Evolutionary conservation across 495 filamentous ascomycete species (phyloP).

Genomic region (Podospora sp.): DNA sequence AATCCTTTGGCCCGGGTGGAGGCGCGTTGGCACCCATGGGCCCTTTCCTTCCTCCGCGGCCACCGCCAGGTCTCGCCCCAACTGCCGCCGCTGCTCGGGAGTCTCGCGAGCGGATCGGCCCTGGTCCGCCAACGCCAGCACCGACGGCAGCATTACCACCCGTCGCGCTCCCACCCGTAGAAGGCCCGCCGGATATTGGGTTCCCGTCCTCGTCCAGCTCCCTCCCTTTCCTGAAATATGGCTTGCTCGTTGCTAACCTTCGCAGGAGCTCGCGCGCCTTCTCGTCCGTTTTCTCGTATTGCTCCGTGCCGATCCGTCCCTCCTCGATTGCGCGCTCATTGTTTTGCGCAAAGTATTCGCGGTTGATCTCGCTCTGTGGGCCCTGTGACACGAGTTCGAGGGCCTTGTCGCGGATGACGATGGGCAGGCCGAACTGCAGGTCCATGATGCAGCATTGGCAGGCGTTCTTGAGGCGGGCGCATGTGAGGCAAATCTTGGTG

Average conservation of each 20-base stretch:
- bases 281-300: slow-evolving; percentile 96
- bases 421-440: slow-evolving; percentile 90
- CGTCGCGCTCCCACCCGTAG: slow-evolving; percentile 42
- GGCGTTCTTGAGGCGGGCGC: slow-evolving; percentile 92
- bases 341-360: slow-evolving; percentile 96
- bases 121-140: slow-evolving; percentile 53
- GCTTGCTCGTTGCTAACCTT: slow-evolving; percentile 85
- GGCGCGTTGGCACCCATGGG: slow-evolving; percentile 67
- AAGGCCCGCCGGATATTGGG: slow-evolving; percentile 38
- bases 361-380: slow-evolving; percentile 85
- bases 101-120: slow-evolving; percentile 71
- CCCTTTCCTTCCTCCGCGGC: slow-evolving; percentile 51
- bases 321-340: slow-evolving; percentile 95
- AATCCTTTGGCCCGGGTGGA: slow-evolving; percentile 79
- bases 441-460: slow-evolving; percentile 99
- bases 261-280: slow-evolving; percentile 88
- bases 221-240: slow-evolving; percentile 86
- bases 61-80: slow-evolving; percentile 42
- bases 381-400: slow-evolving; percentile 96
- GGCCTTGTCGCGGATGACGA: slow-evolving; percentile 92
- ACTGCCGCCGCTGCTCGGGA: slow-evolving; percentile 53
- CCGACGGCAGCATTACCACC: slow-evolving; percentile 51
- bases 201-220: slow-evolving; percentile 61
- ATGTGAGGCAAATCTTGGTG: slow-evolving; percentile 92
- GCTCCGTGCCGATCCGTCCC: slow-evolving; percentile 72